phyloP scores from a whole-genome alignment of 2,329 filamentous ascomycete species.

The Cordyceps farinosa region DNA sequence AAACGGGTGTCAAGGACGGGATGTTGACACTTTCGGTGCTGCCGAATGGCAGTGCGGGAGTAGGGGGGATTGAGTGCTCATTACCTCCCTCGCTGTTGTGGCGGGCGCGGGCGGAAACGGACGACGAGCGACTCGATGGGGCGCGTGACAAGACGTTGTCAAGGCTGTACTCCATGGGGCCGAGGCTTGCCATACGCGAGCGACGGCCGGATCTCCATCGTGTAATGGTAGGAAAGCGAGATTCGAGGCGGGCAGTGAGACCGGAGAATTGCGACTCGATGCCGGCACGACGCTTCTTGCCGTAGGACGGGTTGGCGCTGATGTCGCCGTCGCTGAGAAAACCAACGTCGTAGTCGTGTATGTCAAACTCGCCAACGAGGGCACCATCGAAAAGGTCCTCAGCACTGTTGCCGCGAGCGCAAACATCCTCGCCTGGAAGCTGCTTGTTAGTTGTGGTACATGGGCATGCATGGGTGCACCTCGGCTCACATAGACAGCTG shows the following conservation, averaged over 20 bases:
- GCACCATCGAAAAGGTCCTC: constrained; percentile 36
- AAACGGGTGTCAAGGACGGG: constrained; percentile 38
- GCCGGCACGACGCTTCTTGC: constrained; percentile 54
- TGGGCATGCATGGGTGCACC: constrained; percentile 14
- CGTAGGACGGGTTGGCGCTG: constrained; percentile 37
- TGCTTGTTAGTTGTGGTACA: constrained; percentile 23
- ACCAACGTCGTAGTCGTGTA: constrained; percentile 61
- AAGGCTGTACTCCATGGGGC: constrained; percentile 78
- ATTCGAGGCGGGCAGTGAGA: constrained; percentile 63
- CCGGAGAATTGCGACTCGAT: constrained; percentile 58
- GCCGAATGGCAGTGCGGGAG: constrained; percentile 62
- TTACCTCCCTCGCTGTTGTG: constrained; percentile 41
- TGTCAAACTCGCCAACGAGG: constrained; percentile 42
- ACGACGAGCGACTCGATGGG: constrained; percentile 74
- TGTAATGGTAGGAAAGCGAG: constrained; percentile 52
- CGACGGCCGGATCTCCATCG: constrained; percentile 48
- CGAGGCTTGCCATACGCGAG: constrained; percentile 47
- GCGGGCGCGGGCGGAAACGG: constrained; percentile 61
- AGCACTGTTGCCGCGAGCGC: constrained; percentile 50
- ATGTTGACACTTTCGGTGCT: constrained; percentile 52
- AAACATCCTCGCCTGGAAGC: constrained; percentile 56
- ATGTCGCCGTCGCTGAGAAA: constrained; percentile 64
- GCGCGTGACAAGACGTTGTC: constrained; percentile 70
- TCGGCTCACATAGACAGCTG: constrained; percentile 69
- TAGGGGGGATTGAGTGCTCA: constrained; percentile 55